Base-by-base conservation (phyloP, 148 eudicot genomes). In the Spergularia bocconei region DNA sequence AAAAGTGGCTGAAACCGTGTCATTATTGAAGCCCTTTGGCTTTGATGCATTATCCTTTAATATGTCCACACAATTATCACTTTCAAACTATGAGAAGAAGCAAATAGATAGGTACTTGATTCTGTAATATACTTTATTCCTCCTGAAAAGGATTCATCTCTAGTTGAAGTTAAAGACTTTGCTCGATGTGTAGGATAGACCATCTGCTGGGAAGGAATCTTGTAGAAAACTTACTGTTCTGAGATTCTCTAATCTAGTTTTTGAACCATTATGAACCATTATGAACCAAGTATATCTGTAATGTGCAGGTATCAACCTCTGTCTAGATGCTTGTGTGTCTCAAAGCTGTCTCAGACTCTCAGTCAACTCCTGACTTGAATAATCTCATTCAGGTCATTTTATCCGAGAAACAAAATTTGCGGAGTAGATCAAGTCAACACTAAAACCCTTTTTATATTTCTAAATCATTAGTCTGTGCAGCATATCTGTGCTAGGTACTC, bases 181-280 rank as follows among this genome's bases (percentile, higher is more conserved):
- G 19, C 9, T 53, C 2, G 6, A 16, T 21, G 25, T 54, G 7
- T 79, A 80, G 84, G 76, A 79, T 85, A 44, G 87, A 85, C 70
- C 84, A 80, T 70, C 80, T 77, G 59, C 63, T 82, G 76, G 88
- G 88, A 38, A 75, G 84, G 74, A 81, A 85, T 47, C 76, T 82
- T 54, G 78, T 85, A 67, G 80, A 80, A 68, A 85, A 82, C 48
- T 85, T 70, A 79, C 82, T 66, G 85, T 80, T 39, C 75, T 85
- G 20, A 81, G 88, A 39, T 85, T 85, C 68, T 82, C 84, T 55
- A 80, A 82, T 78, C 77, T 82, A 54, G 80, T 80, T 39, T 83
- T 80, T 55, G 84, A 75, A 76, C 85, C 85, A 77, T 65, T 82
- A 19, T 82, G 85, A 82, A 79, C 67, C 33, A 72, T 29, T 29